Conservation (phyloP, 73 alveolate genomes). For the Urostyla sp. region DNA sequence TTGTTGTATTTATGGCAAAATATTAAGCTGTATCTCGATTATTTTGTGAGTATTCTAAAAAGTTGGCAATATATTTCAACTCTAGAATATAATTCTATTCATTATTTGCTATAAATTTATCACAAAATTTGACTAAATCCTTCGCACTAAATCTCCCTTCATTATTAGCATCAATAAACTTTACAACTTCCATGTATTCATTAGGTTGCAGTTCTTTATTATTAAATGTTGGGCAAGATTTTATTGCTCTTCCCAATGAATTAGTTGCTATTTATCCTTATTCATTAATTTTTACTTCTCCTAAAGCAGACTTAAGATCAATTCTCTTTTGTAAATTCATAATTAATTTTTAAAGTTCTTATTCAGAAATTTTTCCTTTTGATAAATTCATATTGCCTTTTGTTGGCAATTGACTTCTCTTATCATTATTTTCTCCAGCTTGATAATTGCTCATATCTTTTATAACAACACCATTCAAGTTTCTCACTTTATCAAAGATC, state of each 20-base stretch:
- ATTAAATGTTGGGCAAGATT: not conserved
- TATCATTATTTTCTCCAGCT: no score
- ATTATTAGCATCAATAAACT: not conserved
- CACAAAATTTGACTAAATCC: slow-evolving; percentile 23
- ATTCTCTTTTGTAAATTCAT: no score
- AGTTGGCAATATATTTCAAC: slow-evolving; percentile 33
- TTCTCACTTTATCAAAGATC: slow-evolving; percentile 44
- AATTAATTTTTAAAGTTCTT: no score
- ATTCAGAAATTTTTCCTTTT: no score
- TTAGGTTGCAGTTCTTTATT: not conserved
- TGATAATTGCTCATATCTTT: no score
- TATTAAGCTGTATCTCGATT: slow-evolving; percentile 8
- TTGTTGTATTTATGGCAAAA: not conserved
- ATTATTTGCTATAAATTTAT: not conserved
- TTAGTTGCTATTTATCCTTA: no score
- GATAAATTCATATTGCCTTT: no score
- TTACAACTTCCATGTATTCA: slow-evolving; percentile 12
- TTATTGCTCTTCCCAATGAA: no score
- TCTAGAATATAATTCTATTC: slow-evolving; percentile 38
- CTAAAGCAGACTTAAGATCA: no score
- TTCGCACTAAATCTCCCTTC: not conserved
- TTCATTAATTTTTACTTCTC: no score
- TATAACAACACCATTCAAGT: no score
- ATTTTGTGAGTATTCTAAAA: slow-evolving; percentile 31
- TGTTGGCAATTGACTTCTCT: no score